Evolutionary conservation across 148 eudicot species (phyloP), one percentile per base, ranked within the genome.

Genomic region (Simmondsia chinensis): DNA sequence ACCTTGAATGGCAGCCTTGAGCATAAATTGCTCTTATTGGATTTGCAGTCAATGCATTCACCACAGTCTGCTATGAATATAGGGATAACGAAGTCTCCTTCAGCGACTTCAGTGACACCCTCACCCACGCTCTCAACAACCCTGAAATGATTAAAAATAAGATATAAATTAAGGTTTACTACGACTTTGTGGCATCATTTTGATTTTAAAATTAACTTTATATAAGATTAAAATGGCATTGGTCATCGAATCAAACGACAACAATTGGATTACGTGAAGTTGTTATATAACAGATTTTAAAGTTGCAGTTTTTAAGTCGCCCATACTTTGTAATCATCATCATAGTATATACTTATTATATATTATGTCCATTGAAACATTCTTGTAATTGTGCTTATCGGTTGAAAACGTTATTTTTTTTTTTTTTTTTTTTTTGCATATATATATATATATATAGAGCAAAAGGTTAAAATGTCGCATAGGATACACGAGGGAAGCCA

Each of bases 111-210:
- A 7, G 48, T 28, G 3, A 93, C 96, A 18, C 42, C 60, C 25
- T 86, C 83, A 9, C 94, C 99, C 42, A 80, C 55, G 13, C 99
- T 93, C 63, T 93, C 99, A 17, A 86, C 79, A 14, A 73, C 63
- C 71, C 97, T 88, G 21, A 27, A 46, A 10, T 4, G 8, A 13
- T n/a, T 14, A 25, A 48, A 14, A 19, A 17, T 28, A 35, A 46
- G 6, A n/a, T n/a, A 7, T 9, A 7, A 19, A 29, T 0, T 10
- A 29, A 27, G 40, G 9, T 6, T 2, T 36, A 13, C 18, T 36
- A n/a, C n/a, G n/a, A n/a, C n/a, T n/a, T n/a, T n/a, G n/a, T n/a
- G n/a, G n/a, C 3, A 2, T 13, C 2, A 36, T 3, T 5, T 3
- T 36, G 20, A 36, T 5, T 13, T 3, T 4, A 17, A 17, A 36